Percentiles rank a stretch among this genome's conserved stretches.
Conservation (phyloP, 169 alveolate genomes). For the Plasmodium blacklocki region DNA sequence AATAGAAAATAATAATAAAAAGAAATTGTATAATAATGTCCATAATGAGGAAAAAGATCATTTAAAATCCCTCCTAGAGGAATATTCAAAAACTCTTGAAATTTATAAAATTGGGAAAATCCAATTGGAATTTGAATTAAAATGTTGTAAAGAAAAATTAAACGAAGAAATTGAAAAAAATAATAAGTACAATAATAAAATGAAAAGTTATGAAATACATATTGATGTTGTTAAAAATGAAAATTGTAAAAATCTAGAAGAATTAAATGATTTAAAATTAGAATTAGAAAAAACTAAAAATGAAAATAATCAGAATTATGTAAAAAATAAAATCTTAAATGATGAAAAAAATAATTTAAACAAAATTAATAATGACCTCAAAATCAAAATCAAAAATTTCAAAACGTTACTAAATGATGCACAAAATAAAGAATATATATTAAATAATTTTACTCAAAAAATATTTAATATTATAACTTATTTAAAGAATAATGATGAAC, state of each 20-base stretch:
- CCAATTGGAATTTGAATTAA: constrained; percentile 14
- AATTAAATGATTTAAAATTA: constrained; percentile 29
- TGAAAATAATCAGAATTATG: constrained; percentile 2
- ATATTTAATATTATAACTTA: constrained; percentile 11
- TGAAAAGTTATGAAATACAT: constrained; percentile 23
- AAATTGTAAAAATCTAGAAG: constrained; percentile 15
- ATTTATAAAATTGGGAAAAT: constrained; percentile 3
- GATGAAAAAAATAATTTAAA: constrained; percentile 31
- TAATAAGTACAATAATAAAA: constrained; percentile 18
- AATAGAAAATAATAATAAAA: neutral
- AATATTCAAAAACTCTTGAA: constrained; percentile 12
- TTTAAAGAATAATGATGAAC: constrained; percentile 20
- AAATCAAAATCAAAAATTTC: constrained; percentile 15
- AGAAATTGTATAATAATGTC: neutral
- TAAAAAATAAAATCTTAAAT: constrained; percentile 25
- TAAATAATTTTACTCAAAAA: constrained; percentile 25
- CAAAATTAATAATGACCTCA: constrained; percentile 20
- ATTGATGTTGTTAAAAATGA: constrained; percentile 28
- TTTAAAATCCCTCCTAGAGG: neutral
- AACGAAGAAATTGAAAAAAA: constrained; percentile 51
- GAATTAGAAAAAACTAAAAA: constrained; percentile 22
- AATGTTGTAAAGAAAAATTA: constrained; percentile 27
- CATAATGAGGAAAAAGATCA: constrained; percentile 8
- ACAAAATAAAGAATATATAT: constrained; percentile 18
- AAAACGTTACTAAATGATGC: constrained; percentile 4